Percentiles rank a stretch among this genome's conserved stretches.
Evolutionary conservation across 2,329 filamentous ascomycete genomes (phyloP).

Genomic region (Botryotinia narcissicola): DNA sequence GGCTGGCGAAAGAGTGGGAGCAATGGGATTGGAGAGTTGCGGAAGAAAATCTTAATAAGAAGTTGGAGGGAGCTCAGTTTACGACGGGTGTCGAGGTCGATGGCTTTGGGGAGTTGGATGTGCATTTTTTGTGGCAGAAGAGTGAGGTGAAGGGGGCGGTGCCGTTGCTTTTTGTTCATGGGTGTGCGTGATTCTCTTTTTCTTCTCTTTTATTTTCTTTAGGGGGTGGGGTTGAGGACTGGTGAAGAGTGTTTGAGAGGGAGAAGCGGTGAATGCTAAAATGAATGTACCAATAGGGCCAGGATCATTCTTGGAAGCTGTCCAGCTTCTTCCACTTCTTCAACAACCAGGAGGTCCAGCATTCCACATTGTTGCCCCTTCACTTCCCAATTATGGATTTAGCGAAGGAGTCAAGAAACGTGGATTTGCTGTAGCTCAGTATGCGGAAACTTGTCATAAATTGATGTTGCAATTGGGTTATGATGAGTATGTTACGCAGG

Average conservation of each 20-base stretch:
- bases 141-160: constrained; percentile 51
- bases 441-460: constrained; percentile 62
- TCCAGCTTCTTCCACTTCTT: constrained; percentile 26
- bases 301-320: constrained; percentile 24
- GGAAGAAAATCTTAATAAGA: constrained; percentile 56
- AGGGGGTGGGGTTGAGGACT: background rate
- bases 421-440: constrained; percentile 59
- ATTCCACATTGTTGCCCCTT: constrained; percentile 50
- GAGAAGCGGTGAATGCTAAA: background rate
- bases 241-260: background rate
- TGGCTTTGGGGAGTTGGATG: constrained; percentile 56
- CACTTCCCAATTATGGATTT: constrained; percentile 53
- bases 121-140: constrained; percentile 63
- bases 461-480: constrained; percentile 68
- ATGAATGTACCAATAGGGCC: constrained; percentile 20
- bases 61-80: constrained; percentile 50
- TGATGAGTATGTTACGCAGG: constrained; percentile 57
- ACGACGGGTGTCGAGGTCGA: constrained; percentile 52
- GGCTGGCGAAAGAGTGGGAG: constrained; percentile 57
- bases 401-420: constrained; percentile 37
- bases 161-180: constrained; percentile 60
- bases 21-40: constrained; percentile 60
- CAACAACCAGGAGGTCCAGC: constrained; percentile 23
- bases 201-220: background rate
- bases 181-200: constrained; percentile 43